phyloP scores from a whole-genome alignment of 352 stramenopile species.

The Globisporangium paddicum region DNA sequence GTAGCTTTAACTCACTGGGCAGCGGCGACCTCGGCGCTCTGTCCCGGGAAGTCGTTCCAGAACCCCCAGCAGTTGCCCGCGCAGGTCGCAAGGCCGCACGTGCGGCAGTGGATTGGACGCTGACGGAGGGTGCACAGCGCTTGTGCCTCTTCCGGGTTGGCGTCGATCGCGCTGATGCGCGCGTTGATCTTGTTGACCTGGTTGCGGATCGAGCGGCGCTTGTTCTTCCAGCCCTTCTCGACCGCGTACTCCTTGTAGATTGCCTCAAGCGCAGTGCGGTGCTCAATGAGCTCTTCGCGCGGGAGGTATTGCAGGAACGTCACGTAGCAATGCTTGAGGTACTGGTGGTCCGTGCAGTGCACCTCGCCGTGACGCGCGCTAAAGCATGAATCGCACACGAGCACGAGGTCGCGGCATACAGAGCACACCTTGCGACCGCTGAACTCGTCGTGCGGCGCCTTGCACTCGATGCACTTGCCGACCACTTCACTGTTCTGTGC shows the following conservation, averaged over 20 bases:
- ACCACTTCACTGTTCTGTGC: conserved; percentile 59
- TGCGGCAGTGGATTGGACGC: conserved; percentile 61
- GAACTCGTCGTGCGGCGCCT: conserved; percentile 49
- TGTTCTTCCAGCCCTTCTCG: conserved; percentile 68
- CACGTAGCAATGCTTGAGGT: conserved; percentile 66
- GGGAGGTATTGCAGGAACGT: conserved; percentile 70
- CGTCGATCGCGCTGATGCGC: conserved; percentile 35
- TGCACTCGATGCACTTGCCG: conserved; percentile 69
- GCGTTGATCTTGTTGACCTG: conserved; percentile 57
- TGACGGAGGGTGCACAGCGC: conserved; percentile 23
- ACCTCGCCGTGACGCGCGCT: conserved; percentile 51
- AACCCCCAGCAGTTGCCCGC: conserved; percentile 75
- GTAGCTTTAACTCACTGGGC: conserved; percentile 1
- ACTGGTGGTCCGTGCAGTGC: conserved; percentile 70
- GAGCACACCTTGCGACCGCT: conserved; percentile 67
- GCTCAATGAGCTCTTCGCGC: conserved; percentile 32
- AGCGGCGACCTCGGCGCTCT: neutral
- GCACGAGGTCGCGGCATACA: conserved; percentile 64
- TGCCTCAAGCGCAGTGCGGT: conserved; percentile 40
- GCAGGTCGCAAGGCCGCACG: conserved; percentile 43
- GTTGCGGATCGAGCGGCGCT: conserved; percentile 64
- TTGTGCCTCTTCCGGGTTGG: conserved; percentile 32
- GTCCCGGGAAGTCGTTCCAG: conserved; percentile 45
- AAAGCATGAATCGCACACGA: conserved; percentile 68
- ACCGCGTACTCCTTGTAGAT: conserved; percentile 41